A percentile compares a stretch with the other conserved stretches of the same genome.
phyloP scores from a whole-genome alignment of 768 basidiomycete species.

The Suillus bovinus region DNA sequence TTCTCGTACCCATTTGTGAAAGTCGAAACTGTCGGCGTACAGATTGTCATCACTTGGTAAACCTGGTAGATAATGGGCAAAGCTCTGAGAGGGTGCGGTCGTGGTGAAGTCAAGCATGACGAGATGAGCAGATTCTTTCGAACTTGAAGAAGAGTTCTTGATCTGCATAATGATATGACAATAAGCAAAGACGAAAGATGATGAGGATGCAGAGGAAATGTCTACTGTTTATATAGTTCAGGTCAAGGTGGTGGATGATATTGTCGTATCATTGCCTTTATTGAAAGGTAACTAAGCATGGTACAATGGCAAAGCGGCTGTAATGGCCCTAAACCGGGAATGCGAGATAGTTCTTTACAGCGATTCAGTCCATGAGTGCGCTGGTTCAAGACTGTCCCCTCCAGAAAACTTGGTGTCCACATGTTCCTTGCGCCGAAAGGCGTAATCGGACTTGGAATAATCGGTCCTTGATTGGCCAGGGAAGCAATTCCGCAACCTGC shows the following conservation, averaged over 20 bases:
- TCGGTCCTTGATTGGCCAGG: slow-evolving; percentile 82
- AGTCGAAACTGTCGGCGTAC: not conserved
- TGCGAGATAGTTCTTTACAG: slow-evolving; percentile 67
- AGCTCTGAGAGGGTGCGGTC: not conserved
- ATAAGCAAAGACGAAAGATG: not conserved
- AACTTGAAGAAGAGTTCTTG: not conserved
- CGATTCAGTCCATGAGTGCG: slow-evolving; percentile 67
- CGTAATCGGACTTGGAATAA: slow-evolving; percentile 77
- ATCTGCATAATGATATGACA: not conserved
- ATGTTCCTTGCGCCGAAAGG: slow-evolving; percentile 63
- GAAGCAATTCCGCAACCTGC: slow-evolving; percentile 92
- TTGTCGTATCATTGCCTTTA: no score
- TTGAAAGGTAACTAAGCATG: not conserved
- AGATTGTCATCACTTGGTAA: not conserved
- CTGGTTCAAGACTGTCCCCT: slow-evolving; percentile 94
- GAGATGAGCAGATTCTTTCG: not conserved
- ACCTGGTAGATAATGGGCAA: not conserved
- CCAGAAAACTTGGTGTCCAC: slow-evolving; percentile 92
- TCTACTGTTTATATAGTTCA: not conserved
- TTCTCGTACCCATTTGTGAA: not conserved
- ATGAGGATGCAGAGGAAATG: not conserved
- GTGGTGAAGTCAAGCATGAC: not conserved
- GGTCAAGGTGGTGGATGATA: no score
- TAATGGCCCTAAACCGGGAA: slow-evolving; percentile 81
- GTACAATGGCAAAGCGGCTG: slow-evolving; percentile 68